These are phyloP conservation scores for Phytophthora europaea DNA, from an alignment of 352 stramenopile species.

Conservation along the genomic window DNA sequence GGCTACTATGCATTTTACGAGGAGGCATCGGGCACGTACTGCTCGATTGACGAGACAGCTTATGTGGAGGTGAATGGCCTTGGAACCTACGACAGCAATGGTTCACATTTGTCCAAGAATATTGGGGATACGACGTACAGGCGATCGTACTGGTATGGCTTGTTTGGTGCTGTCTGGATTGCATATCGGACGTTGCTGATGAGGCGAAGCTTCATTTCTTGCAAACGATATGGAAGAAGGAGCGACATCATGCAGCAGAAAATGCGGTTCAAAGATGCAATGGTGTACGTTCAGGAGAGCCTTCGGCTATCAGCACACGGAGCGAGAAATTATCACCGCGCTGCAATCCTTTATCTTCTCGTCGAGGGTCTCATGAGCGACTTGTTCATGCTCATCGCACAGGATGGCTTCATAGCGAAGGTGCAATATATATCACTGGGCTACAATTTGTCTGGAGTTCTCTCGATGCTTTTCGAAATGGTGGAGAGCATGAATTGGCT, in stretches of 20 bases:
- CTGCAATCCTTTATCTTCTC: slow-evolving; percentile 26
- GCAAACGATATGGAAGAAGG: slow-evolving; percentile 12
- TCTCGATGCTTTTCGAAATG: slow-evolving; percentile 35
- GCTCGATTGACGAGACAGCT: slow-evolving; percentile 6
- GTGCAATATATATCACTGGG: slow-evolving; percentile 30
- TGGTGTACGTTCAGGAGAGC: slow-evolving; percentile 33
- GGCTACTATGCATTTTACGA: slow-evolving; percentile 27
- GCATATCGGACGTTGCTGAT: slow-evolving; percentile 15
- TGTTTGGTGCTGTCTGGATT: slow-evolving; percentile 27
- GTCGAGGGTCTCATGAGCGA: slow-evolving; percentile 35
- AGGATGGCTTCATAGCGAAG: slow-evolving; percentile 22
- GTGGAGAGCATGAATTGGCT: slow-evolving; percentile 24
- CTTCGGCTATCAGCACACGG: slow-evolving; percentile 17
- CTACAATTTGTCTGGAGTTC: slow-evolving; percentile 27
- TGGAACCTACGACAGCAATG: slow-evolving; percentile 17
- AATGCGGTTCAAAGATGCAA: slow-evolving; percentile 3
- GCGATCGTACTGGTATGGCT: slow-evolving; percentile 21
- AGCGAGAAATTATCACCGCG: slow-evolving; percentile 30
- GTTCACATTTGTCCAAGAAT: slow-evolving; percentile 5
- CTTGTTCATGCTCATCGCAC: slow-evolving; percentile 32
- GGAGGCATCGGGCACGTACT: slow-evolving; percentile 15
- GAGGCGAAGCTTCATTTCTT: slow-evolving; percentile 16
- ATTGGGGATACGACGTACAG: slow-evolving; percentile 7
- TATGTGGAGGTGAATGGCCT: slow-evolving; percentile 14
- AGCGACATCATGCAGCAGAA: slow-evolving; percentile 20